Conservation (phyloP, 805 yeast genomes). For the Suhomyces prunicola region DNA sequence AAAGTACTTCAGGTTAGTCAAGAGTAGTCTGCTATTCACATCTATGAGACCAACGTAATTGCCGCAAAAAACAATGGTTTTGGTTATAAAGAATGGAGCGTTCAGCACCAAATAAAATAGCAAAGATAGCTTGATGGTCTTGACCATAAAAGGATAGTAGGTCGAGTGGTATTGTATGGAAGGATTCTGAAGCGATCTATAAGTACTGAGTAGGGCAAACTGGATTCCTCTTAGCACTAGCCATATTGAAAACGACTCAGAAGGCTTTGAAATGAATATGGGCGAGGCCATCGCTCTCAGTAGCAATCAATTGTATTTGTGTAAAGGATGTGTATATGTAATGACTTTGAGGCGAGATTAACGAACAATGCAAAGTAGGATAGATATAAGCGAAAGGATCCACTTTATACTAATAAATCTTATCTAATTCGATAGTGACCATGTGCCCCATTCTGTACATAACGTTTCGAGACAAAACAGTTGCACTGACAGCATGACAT, state of each 20-base stretch:
- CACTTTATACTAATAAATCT: neutral
- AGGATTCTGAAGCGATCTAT: conserved; percentile 46
- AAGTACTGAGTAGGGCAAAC: conserved; percentile 48
- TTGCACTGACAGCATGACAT: neutral
- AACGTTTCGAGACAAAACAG: neutral
- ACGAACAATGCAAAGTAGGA: neutral
- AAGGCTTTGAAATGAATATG: conserved; percentile 53
- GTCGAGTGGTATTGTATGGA: neutral
- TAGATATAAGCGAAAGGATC: neutral
- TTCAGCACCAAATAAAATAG: conserved; percentile 6
- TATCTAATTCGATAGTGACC: neutral
- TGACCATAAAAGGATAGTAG: neutral
- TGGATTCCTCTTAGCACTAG: conserved; percentile 55
- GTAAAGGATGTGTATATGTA: neutral
- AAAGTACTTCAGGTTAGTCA: conserved; percentile 8
- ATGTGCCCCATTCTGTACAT: neutral
- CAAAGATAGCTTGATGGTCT: conserved; percentile 3
- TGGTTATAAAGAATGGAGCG: conserved; percentile 6
- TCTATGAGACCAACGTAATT: neutral
- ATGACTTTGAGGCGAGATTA: neutral
- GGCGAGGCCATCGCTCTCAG: conserved; percentile 57
- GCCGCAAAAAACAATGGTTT: conserved; percentile 1
- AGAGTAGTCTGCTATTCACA: conserved; percentile 1
- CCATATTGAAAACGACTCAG: conserved; percentile 48
- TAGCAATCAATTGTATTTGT: neutral